A percentile compares a stretch with the other conserved stretches of the same genome.
Evolutionary conservation across 83 land plant species (phyloP).

Genomic region (Picea abies): DNA sequence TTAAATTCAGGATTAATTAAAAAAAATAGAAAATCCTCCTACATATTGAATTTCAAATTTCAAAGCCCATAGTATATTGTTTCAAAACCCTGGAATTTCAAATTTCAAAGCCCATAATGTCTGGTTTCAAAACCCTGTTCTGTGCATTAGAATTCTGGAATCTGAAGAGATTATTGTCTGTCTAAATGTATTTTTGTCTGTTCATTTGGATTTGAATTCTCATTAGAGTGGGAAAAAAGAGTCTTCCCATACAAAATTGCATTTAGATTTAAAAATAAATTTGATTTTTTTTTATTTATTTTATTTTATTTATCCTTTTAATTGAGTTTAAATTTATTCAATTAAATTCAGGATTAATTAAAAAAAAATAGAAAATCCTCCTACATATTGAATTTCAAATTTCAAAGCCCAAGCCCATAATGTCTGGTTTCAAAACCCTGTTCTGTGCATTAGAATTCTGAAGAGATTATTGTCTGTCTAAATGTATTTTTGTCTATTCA

Average conservation of each 20-base stretch:
- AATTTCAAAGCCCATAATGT: not conserved
- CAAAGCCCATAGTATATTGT: not conserved
- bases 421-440: not conserved
- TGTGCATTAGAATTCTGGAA: not conserved
- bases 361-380: not conserved
- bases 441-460: not conserved
- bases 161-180: too few species aligned
- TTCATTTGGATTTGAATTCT: too few species aligned
- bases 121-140: not conserved
- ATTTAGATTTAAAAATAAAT: too few species aligned
- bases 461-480: too few species aligned
- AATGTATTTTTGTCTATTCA: too few species aligned
- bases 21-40: not conserved
- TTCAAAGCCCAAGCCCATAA: not conserved
- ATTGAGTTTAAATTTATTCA: too few species aligned
- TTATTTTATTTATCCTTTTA: too few species aligned
- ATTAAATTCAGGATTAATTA: not conserved
- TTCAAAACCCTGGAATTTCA: too few species aligned
- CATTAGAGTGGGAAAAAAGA: too few species aligned
- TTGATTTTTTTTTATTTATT: too few species aligned
- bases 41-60: not conserved
- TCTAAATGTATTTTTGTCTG: too few species aligned
- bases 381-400: not conserved
- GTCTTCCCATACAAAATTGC: too few species aligned
- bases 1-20: not conserved